Conservation (phyloP, 305 asterid species). For the Caryopteris hybrid region DNA sequence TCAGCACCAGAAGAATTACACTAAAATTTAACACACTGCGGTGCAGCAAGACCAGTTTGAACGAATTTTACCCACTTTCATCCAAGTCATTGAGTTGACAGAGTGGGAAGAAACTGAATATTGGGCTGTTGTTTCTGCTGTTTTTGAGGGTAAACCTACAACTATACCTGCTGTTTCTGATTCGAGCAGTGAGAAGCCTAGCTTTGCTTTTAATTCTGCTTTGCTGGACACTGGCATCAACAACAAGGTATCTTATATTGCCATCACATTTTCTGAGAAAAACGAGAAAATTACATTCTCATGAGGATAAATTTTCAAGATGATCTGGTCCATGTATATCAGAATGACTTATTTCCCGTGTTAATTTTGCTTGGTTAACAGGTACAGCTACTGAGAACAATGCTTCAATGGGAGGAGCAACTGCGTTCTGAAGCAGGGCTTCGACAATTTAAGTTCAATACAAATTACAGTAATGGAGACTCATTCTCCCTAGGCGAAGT, state of each 20-base stretch:
- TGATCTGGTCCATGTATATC: neutral
- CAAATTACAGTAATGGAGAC: constrained; percentile 20
- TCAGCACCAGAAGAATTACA: neutral
- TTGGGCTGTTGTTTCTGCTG: constrained; percentile 74
- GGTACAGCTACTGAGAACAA: constrained; percentile 81
- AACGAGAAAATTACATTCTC: neutral
- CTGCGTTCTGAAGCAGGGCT: constrained; percentile 72
- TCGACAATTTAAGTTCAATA: constrained; percentile 24
- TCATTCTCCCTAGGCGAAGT: constrained; percentile 61
- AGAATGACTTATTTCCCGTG: neutral
- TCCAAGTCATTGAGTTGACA: constrained; percentile 86
- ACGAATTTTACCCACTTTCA: constrained; percentile 81
- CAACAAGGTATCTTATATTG: constrained; percentile 59
- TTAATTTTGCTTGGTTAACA: constrained; percentile 17
- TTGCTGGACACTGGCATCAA: constrained; percentile 60
- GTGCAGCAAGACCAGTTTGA: constrained; percentile 90
- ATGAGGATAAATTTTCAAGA: neutral
- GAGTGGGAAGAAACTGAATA: constrained; percentile 81
- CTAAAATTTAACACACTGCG: constrained; percentile 3
- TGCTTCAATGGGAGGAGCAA: constrained; percentile 99
- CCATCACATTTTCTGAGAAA: neutral
- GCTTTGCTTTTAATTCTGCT: constrained; percentile 35
- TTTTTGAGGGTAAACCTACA: constrained; percentile 73
- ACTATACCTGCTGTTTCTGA: constrained; percentile 31
- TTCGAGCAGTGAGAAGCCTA: constrained; percentile 30